Evolutionary conservation across 371 early-diverging fungal species (phyloP), one percentile per base, ranked within the genome.

Genomic region (Rhizopus delemar): DNA sequence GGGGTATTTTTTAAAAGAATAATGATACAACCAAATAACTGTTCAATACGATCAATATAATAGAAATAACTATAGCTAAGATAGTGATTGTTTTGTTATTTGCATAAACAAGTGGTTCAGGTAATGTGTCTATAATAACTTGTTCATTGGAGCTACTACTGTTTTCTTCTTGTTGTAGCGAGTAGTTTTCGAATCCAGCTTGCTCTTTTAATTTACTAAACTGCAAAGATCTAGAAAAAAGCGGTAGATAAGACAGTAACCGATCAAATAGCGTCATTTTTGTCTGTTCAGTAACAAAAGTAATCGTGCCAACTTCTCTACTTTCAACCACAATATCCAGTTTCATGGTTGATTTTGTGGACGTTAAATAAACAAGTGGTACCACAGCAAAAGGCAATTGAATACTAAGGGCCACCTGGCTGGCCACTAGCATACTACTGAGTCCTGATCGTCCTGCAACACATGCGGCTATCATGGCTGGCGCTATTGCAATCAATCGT

Each of bases 351-450:
- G 68, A 39, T 59, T 72, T 75, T 62, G 63, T 70, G 22, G 83
- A 70, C 1, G 91, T 90, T 46, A 92, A 90, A 41, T 77, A 69
- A 6, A 92, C 86, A 48, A 93, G 69, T 3, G 93, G 93, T 52
- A 89, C 78, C 8, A 93, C 86, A 0, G 90, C 90, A 72, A 92
- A 92, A 5, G 92, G 92, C 13, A 93, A 63, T 65, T 92, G 92
- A 31, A 91, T 69, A 60, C 85, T 85, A 51, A 93, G 66, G 0
- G 89, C 88, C 8, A 93, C 92, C 66, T 93, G 93, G 63, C 85
- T 85, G 16, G 74, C 83, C n/a, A 89, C 80, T 34, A 93, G 68
- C 59, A 92, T 74, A 32, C 79, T 68, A 43, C 84, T 81, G 28
- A 91, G 62, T 16, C 91, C 90, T 36, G 71, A 60, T 39, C 86